A percentile compares a stretch with the other conserved stretches of the same genome.
phyloP scores from a whole-genome alignment of 495 filamentous ascomycete genomes.

The Parachaetomium inaequale region DNA sequence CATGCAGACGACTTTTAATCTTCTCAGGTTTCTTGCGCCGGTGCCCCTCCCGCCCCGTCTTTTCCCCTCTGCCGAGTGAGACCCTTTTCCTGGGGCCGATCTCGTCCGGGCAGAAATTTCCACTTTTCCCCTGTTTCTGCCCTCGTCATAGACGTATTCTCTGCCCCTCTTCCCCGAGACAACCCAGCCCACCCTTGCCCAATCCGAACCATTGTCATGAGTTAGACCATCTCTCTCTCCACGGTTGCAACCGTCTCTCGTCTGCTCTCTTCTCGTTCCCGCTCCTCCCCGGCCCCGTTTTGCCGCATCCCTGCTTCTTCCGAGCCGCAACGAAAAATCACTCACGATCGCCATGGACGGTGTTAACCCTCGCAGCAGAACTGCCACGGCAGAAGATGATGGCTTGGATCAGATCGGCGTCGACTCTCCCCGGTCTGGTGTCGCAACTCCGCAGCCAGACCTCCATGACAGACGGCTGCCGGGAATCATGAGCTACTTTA shows the following conservation, averaged over 20 bases:
- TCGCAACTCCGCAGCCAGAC: constrained; percentile 85
- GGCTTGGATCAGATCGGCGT: constrained; percentile 72
- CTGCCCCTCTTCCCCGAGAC: constrained; percentile 31
- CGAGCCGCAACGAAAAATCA: constrained; percentile 17
- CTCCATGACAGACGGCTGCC: constrained; percentile 85
- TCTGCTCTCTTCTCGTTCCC: constrained; percentile 25
- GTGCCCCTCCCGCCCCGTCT: constrained; percentile 9
- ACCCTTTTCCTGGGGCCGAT: constrained; percentile 23
- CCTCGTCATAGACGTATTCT: constrained; percentile 34
- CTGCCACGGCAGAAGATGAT: constrained; percentile 60
- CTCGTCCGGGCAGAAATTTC: constrained; percentile 27
- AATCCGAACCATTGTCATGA: constrained; percentile 33
- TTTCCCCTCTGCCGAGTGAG: constrained; percentile 22
- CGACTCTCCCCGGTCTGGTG: constrained; percentile 76
- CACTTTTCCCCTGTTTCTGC: constrained; percentile 13
- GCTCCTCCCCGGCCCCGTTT: constrained; percentile 14
- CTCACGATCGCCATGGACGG: constrained; percentile 33
- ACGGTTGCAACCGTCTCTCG: constrained; percentile 22
- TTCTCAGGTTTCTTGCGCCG: constrained; percentile 1
- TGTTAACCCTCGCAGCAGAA: constrained; percentile 48
- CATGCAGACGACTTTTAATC: constrained; percentile 16
- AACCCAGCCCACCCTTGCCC: constrained; percentile 30
- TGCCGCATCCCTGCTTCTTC: constrained; percentile 20
- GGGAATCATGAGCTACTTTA: constrained; percentile 89
- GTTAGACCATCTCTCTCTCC: constrained; percentile 29